Evolutionary conservation across 2,329 filamentous ascomycete genomes (phyloP), one percentile per base, ranked within the genome.

Genomic region (Ophiostoma pallidulum): DNA sequence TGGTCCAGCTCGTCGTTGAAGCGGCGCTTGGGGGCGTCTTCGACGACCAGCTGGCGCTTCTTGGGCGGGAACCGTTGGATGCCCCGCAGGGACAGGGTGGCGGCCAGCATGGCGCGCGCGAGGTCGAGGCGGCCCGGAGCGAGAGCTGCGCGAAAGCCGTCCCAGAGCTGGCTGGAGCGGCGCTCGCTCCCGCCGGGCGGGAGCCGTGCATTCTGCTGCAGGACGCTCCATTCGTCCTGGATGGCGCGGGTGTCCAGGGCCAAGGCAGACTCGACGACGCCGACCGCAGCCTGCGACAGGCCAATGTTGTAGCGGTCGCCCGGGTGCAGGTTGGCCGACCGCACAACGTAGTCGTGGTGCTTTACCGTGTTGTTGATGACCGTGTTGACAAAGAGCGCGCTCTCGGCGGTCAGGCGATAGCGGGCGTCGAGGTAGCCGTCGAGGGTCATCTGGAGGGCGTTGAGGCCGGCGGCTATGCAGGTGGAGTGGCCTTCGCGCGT

Each of bases 101-200:
- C 85, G 40, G 82, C 70, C 3, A 96, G 63, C 55, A 91, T 82
- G 31, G 79, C 78, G 41, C 78, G 82, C 1, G 87, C 86, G n/a
- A 96, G 69, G 20, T 79, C 72, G n/a, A 84, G 66, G 54, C 85
- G 78, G 29, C 80, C 75, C 24, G 78, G 72, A 54, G 79, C 74
- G 41, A 92, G 73, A 22, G 80, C 77, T 42, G 81, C 75, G 40
- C 86, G 72, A 40, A 90, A 83, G 1, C 79, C 74, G 53, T 87
- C 84, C 84, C 90, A 96, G 36, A 95, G 78, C 14, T 79, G 74
- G 14, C 82, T 72, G 0, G 87, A 91, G 48, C 86, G 77, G 16
- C 82, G 79, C 53, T 78, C 78, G 36, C 84, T 66, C 49, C 85
- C 77, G 55, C 81, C 75, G 42, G 50, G n/a, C 84, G 83, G 18